Evolutionary conservation across 1,284 basidiomycete species (phyloP).

Genomic region (Rhodotorula sp.): DNA sequence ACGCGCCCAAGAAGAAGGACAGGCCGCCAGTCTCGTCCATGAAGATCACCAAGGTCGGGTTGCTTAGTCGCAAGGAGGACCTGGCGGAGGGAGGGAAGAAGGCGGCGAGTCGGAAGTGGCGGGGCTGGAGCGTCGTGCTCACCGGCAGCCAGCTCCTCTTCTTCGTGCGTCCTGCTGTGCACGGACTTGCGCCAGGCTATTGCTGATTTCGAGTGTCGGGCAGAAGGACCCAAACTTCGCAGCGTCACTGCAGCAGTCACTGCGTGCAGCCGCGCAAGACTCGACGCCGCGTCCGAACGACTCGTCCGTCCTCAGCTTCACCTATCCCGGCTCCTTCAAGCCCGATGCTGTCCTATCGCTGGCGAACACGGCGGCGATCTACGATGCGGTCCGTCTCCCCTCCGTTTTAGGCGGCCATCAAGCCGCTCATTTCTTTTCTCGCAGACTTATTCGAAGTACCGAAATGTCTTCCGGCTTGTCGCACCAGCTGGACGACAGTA

Average conservation of each 20-base stretch:
- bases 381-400: conserved; percentile 55
- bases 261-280: conserved; percentile 10
- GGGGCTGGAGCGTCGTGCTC: conserved; percentile 76
- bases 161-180: conserved; percentile 53
- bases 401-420: no score
- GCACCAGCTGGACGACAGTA: conserved; percentile 74
- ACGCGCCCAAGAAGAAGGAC: conserved; percentile 15
- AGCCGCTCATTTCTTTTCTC: background rate
- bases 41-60: conserved; percentile 76
- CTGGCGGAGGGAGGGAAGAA: conserved; percentile 71
- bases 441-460: conserved; percentile 66
- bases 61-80: conserved; percentile 82
- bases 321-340: conserved; percentile 61
- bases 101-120: conserved; percentile 79
- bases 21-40: conserved; percentile 51
- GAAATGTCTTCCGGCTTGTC: conserved; percentile 73
- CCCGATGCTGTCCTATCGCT: conserved; percentile 86
- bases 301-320: conserved; percentile 33
- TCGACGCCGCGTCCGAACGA: conserved; percentile 17
- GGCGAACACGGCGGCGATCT: conserved; percentile 72
- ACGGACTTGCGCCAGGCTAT: conserved; percentile 55
- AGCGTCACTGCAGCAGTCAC: conserved; percentile 16
- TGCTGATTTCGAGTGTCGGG: background rate
- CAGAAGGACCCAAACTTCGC: conserved; percentile 60
- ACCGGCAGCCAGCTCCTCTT: conserved; percentile 88